Conservation (phyloP, 208 protist species). For the Trichomonas vaginalis region DNA sequence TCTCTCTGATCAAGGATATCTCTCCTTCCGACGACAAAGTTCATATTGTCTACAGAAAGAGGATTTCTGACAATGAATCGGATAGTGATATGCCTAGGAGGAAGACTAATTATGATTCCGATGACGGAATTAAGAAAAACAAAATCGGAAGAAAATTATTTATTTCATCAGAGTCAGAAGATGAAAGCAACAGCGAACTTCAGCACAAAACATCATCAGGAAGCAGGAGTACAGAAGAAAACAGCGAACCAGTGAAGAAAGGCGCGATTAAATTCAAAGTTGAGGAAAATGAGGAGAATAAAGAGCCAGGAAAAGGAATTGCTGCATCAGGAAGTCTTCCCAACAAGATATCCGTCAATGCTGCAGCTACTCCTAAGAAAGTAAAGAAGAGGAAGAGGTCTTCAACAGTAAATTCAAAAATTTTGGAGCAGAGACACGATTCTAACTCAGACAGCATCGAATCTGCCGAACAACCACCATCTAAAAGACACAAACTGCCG, state of each 20-base stretch:
- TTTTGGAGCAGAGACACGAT: neutral
- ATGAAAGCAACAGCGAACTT: too few species aligned
- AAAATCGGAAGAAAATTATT: too few species aligned
- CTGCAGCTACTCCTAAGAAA: neutral
- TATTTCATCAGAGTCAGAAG: neutral
- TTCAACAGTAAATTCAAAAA: neutral
- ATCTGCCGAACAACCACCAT: too few species aligned
- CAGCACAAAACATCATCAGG: neutral
- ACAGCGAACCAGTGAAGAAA: neutral
- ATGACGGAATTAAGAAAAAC: too few species aligned
- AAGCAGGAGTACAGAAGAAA: neutral
- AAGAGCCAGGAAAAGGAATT: neutral
- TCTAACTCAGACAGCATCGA: neutral
- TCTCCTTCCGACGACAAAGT: neutral
- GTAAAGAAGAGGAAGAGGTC: neutral
- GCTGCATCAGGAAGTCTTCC: neutral
- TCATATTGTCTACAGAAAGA: neutral
- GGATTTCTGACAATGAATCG: neutral
- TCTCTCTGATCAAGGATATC: neutral
- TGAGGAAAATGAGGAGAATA: too few species aligned
- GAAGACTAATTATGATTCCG: neutral
- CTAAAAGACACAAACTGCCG: too few species aligned
- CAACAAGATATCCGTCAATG: neutral
- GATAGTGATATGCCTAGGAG: neutral
- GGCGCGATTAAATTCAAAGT: too few species aligned